phyloP scores from a whole-genome alignment of 345 rosid genomes.

The rapeseed (Brassica napus) region DNA sequence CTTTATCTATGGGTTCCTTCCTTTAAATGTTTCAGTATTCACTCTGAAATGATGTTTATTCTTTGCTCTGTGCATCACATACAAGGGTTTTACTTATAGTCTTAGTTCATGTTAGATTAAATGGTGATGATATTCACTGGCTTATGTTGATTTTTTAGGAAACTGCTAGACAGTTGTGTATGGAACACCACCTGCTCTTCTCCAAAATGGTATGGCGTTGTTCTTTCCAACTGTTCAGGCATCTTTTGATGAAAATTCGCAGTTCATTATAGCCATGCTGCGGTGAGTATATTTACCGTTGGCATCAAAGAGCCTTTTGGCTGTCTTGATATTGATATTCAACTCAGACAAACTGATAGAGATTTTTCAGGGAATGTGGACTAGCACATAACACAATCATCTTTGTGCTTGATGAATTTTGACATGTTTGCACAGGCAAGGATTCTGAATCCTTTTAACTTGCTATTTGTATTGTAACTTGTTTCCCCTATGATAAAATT shows the following conservation, averaged over 20 bases:
- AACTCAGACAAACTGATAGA: conserved; percentile 16
- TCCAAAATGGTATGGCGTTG: conserved; percentile 70
- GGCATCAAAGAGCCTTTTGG: neutral
- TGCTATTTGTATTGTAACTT: neutral
- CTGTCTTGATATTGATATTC: neutral
- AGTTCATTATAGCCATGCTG: conserved; percentile 81
- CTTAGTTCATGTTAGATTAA: neutral
- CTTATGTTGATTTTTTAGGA: conserved; percentile 47
- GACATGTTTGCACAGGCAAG: conserved; percentile 96
- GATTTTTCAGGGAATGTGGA: conserved; percentile 80
- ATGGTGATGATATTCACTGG: conserved; percentile 4
- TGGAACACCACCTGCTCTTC: conserved; percentile 75
- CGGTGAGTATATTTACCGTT: conserved; percentile 48
- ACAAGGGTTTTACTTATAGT: neutral
- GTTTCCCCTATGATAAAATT: neutral
- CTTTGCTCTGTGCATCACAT: neutral
- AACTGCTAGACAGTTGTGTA: conserved; percentile 82
- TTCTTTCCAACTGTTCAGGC: conserved; percentile 48
- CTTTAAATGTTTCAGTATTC: too few relatives aligned
- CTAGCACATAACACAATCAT: conserved; percentile 86
- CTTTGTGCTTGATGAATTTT: conserved; percentile 84
- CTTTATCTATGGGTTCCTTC: neutral
- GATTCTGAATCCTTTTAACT: neutral
- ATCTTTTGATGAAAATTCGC: conserved; percentile 88
- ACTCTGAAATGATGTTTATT: too few relatives aligned